Conservation (phyloP, 257 asterid species). For the Parsonsia alboflavescens region DNA sequence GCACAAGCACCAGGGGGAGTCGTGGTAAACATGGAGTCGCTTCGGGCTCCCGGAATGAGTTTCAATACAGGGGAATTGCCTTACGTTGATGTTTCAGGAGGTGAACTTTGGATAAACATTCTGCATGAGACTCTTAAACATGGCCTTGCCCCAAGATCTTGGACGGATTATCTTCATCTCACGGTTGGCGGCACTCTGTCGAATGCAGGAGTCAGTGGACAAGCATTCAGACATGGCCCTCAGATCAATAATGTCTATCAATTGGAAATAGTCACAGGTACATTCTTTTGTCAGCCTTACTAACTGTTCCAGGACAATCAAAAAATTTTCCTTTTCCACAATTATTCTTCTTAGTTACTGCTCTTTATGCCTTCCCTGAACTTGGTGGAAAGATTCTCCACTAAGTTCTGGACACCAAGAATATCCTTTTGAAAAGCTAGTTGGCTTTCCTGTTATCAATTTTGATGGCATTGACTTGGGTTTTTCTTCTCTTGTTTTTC, state of each 20-base stretch:
- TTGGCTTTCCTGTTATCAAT: background rate
- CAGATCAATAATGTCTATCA: conserved; percentile 86
- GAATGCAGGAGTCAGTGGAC: conserved; percentile 92
- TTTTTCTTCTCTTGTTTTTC: background rate
- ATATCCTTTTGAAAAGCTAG: background rate
- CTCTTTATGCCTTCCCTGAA: background rate
- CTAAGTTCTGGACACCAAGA: background rate
- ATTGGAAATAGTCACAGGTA: conserved; percentile 89
- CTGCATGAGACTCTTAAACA: conserved; percentile 67
- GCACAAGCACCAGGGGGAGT: conserved; percentile 73
- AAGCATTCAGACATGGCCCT: conserved; percentile 88
- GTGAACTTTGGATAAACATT: conserved; percentile 80
- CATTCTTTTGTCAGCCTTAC: background rate
- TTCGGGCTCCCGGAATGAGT: conserved; percentile 37
- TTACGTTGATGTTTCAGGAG: conserved; percentile 77
- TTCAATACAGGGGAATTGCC: conserved; percentile 44
- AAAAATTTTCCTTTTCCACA: background rate
- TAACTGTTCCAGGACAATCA: background rate
- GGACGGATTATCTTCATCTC: conserved; percentile 95
- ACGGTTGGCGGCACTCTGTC: conserved; percentile 93
- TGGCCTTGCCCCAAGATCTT: conserved; percentile 82
- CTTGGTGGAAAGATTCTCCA: background rate
- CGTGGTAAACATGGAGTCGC: conserved; percentile 65
- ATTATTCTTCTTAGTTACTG: background rate
- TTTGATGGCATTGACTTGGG: background rate